Evolutionary conservation across 2,329 filamentous ascomycete species (phyloP), one percentile per base, ranked within the genome.

Genomic region (Lecanosticta acicola): DNA sequence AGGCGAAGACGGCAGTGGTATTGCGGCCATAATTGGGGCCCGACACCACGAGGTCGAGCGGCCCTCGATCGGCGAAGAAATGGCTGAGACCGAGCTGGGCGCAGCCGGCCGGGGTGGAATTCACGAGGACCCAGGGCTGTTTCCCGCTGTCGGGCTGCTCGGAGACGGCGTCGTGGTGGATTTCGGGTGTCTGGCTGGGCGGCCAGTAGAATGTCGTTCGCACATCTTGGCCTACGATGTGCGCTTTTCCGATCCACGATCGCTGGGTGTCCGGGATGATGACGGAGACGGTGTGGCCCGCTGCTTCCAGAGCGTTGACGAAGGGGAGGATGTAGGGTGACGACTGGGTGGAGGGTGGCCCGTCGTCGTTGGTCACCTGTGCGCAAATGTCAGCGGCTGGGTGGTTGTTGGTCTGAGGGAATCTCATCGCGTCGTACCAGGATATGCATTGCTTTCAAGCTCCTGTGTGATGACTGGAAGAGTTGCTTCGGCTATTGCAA

Each of bases 231-330:
- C 90, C 90, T 59, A 97, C 89, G 62, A 97, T 86, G 68, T 97
- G 93, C 2, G 93, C 93, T 74, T 98, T 98, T 59, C 90, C 90
- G 61, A 98, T 97, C 93, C 93, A 98, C 46, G 89, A 95, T 52
- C 91, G 83, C 70, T 98, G 93, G 4, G 83, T 84, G 66, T 96
- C 81, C 1, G 93, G 93, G 11, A 98, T 79, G 53, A 93, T 85
- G 40, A 98, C 90, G 5, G 88, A 94, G 50, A 97, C 87, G n/a
- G 73, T 76, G 68, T 96, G 91, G 5, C 89, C 89, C 24, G 84
- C 81, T 46, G 74, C 68, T 58, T 74, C 70, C 19, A 76, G 66
- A 10, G 67, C 64, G 16, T 66, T 64, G 14, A 75, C 69, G 58
- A 68, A 63, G 29, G 71, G 69, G 44, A 73, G 68, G 42, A 76